These are phyloP conservation scores for Cystobasidium tubakii DNA, from an alignment of 768 basidiomycete species.

Conservation along the genomic window DNA sequence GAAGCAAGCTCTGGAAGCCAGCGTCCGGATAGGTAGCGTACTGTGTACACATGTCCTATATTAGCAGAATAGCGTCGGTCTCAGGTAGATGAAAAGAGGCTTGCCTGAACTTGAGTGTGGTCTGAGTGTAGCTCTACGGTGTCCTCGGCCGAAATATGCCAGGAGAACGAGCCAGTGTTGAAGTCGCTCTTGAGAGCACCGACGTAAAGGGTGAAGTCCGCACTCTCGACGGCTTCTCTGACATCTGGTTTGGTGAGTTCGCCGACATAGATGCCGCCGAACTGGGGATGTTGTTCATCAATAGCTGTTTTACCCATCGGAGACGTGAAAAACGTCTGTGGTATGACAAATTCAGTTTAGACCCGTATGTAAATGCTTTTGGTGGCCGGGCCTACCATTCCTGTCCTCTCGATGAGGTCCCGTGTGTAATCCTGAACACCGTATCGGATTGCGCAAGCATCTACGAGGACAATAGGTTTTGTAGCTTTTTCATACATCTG, in stretches of 20 bases:
- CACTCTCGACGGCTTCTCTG: conserved; percentile 65
- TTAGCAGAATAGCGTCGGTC: not conserved
- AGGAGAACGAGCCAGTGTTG: conserved; percentile 79
- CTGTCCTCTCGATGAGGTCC: conserved; percentile 61
- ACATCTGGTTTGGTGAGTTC: conserved; percentile 62
- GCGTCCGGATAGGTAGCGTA: conserved; percentile 43
- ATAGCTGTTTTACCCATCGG: conserved; percentile 64
- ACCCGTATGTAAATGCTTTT: no score
- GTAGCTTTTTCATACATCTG: conserved; percentile 60
- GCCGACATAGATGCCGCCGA: conserved; percentile 74
- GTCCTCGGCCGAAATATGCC: conserved; percentile 39
- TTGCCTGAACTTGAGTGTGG: conserved; percentile 54
- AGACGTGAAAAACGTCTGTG: conserved; percentile 42
- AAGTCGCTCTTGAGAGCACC: conserved; percentile 58
- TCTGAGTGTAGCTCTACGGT: conserved; percentile 58
- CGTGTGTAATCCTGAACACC: conserved; percentile 60
- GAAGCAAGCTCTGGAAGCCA: conserved; percentile 48
- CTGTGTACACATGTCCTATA: not conserved
- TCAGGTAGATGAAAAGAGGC: conserved; percentile 51
- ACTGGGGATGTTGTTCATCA: conserved; percentile 65
- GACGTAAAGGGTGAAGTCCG: conserved; percentile 69
- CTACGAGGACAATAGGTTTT: conserved; percentile 64
- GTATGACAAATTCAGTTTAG: no score
- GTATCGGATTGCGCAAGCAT: conserved; percentile 73
- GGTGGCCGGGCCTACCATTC: conserved; percentile 49